Conservation (phyloP, 202 grass and related monocot genomes). For the Dendrocalamus latiflorus region DNA sequence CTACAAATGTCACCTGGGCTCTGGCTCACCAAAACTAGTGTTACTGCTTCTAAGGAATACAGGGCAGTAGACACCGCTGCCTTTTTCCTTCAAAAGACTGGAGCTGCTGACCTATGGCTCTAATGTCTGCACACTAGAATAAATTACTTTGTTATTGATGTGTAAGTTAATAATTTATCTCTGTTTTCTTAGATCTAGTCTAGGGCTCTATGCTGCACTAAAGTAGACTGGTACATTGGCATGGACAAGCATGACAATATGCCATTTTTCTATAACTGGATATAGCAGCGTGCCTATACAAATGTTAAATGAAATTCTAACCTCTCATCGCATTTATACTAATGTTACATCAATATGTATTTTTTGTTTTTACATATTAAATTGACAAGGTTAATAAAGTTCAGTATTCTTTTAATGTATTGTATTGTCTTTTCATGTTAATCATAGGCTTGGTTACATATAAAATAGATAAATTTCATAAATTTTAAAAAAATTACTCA, state of each 20-base stretch:
- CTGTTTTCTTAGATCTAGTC: neutral
- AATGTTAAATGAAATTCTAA: neutral
- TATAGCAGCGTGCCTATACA: neutral
- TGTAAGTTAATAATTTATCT: neutral
- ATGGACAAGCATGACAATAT: neutral
- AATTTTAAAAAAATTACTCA: neutral
- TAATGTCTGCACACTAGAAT: constrained; percentile 1
- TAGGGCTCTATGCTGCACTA: neutral
- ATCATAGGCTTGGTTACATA: neutral
- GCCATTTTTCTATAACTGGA: neutral
- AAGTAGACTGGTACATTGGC: neutral
- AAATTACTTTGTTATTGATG: neutral
- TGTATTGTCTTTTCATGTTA: neutral
- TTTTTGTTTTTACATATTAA: neutral
- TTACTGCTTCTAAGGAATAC: neutral
- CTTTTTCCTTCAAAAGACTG: neutral
- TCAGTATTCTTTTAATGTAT: neutral
- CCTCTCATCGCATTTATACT: neutral
- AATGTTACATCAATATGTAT: neutral
- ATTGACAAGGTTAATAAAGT: neutral
- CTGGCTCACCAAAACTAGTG: neutral
- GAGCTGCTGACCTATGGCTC: neutral
- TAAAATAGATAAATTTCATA: neutral
- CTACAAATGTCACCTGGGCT: neutral
- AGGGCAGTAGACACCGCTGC: neutral